Base-by-base conservation (phyloP, 148 eudicot species). In the Fagopyrum homotropicum region DNA sequence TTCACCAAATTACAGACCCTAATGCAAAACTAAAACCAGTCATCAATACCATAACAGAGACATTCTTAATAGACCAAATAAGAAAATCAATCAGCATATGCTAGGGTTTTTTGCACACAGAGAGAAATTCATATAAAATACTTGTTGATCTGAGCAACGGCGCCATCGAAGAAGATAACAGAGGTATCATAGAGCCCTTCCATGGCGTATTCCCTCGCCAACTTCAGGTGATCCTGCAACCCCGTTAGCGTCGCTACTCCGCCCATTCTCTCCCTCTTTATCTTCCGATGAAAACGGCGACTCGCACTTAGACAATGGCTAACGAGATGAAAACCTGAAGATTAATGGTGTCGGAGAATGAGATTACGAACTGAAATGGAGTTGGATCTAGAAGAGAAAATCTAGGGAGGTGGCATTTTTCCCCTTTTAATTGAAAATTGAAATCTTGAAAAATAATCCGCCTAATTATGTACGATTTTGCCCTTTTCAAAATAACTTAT, bases 141-240 rank as follows among this genome's bases (percentile, higher is more conserved):
- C 99, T 89, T 95, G 85, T 95, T 95, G 90, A 95, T 95, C 87
- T 95, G 99, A 77, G 99, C 99, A 73, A 95, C 85, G 79, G 97
- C 97, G 72, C 99, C 99, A 77, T 95, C 99, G 77, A 95, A 95
- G 94, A 95, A 95, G 88, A 95, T 95, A n/a, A 92, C 83, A 30
- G 99, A 86, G 55, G 99, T 95, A 16, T 95, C 99, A 59, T 95
- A 95, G 40, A 90, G 84, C 7, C 99, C 99, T 90, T 95, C 99
- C 69, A 88, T 49, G 0, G 99, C 97, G 76, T 95, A 92, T 46
- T 95, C 97, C 72, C 99, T 86, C 6, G 99, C 99, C 79, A 95
- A 84, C 83, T 92, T 95, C 64, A 95, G 81, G 74, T 95, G 98
- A 82, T 95, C 99, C 83, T 90, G 96, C 78, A 92, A 83, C 15